phyloP scores from a whole-genome alignment of 1,284 basidiomycete species.

The Melampsora americana region DNA sequence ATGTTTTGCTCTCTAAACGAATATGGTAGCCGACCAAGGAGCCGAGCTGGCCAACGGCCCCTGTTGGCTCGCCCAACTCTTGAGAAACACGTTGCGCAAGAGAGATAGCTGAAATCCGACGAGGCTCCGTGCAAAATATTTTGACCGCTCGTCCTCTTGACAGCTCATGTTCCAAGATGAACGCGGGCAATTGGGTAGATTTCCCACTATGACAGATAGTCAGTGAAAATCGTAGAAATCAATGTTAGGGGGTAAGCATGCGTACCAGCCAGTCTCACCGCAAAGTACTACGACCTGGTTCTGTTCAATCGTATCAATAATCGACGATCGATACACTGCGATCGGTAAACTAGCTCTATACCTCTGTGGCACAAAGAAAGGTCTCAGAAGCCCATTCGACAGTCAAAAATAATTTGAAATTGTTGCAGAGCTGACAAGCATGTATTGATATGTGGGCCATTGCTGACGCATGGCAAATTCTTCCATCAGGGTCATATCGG shows the following conservation, averaged over 20 bases:
- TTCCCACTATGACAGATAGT: slow-evolving; percentile 67
- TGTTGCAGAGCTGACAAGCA: slow-evolving; percentile 66
- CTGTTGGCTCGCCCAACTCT: slow-evolving; percentile 82
- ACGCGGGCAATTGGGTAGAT: slow-evolving; percentile 93
- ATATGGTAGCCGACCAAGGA: slow-evolving; percentile 95
- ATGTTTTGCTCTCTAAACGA: slow-evolving; percentile 72
- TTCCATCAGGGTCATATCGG: slow-evolving; percentile 45
- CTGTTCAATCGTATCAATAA: slow-evolving; percentile 69
- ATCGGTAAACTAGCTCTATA: slow-evolving; percentile 81
- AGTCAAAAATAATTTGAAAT: not conserved
- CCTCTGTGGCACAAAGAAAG: slow-evolving; percentile 55
- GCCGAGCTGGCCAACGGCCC: slow-evolving; percentile 71
- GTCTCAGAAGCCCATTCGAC: not conserved
- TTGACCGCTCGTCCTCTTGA: slow-evolving; percentile 78
- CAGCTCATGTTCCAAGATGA: slow-evolving; percentile 87
- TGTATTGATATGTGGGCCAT: slow-evolving; percentile 72
- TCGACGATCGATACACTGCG: slow-evolving; percentile 73
- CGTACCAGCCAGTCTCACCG: slow-evolving; percentile 93
- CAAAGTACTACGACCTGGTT: slow-evolving; percentile 87
- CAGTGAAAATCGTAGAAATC: not conserved
- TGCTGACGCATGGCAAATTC: slow-evolving; percentile 65
- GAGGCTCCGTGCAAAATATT: slow-evolving; percentile 92
- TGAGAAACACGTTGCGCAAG: slow-evolving; percentile 91
- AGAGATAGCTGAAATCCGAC: slow-evolving; percentile 94
- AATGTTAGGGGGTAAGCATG: not conserved